Conservation (phyloP, 2,329 filamentous ascomycete genomes). For the Penicillium sp. region DNA sequence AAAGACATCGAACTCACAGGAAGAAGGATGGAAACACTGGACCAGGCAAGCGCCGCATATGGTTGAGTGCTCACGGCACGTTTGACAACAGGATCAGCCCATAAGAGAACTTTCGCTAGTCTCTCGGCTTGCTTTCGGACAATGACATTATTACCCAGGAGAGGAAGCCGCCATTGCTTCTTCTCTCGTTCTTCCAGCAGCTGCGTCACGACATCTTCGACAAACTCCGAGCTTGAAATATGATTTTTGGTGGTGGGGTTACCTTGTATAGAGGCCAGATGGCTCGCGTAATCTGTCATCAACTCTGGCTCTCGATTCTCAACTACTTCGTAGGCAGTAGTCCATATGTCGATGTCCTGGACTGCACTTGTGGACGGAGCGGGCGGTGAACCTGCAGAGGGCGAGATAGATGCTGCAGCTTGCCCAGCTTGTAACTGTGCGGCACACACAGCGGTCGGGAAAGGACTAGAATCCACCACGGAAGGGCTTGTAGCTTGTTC, state of each 20-base stretch:
- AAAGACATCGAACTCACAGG: background rate
- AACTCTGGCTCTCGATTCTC: background rate
- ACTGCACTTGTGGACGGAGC: background rate
- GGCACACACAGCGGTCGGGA: background rate
- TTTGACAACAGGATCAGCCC: background rate
- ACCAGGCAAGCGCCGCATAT: background rate
- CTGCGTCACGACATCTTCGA: background rate
- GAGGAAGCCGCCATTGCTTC: background rate
- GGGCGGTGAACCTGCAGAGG: background rate
- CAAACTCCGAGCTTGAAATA: background rate
- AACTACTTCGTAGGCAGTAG: background rate
- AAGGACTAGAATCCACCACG: background rate
- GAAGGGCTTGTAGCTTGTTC: background rate
- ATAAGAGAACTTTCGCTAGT: background rate
- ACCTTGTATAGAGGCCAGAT: background rate
- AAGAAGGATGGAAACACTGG: background rate
- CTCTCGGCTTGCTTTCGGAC: background rate
- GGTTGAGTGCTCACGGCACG: background rate
- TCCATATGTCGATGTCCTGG: background rate
- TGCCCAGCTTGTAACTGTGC: background rate
- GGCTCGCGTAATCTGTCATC: background rate
- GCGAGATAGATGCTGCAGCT: background rate
- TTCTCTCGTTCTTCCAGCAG: background rate
- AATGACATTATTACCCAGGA: background rate
- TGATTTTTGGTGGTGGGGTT: background rate